phyloP scores from a whole-genome alignment of 2,329 filamentous ascomycete genomes.

The Cladophialophora psammophila region DNA sequence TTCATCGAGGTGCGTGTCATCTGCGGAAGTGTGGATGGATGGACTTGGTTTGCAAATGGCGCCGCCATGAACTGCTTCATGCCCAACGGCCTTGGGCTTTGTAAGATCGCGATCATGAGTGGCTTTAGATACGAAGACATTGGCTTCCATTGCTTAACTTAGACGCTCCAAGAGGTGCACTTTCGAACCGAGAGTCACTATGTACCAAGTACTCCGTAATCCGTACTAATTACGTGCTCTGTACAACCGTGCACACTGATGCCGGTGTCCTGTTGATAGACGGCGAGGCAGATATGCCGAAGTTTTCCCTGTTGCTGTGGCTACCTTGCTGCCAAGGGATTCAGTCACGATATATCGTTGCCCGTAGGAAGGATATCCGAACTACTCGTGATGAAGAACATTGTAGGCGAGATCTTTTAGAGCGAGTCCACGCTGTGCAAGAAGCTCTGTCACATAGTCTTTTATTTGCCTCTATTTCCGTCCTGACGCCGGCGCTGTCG shows the following conservation, averaged over 20 bases:
- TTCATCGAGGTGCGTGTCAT: not conserved
- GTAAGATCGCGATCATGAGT: not conserved
- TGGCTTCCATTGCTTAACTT: not conserved
- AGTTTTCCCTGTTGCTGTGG: conserved; percentile 6
- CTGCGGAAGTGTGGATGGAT: not conserved
- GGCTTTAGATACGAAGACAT: not conserved
- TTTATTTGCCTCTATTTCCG: not conserved
- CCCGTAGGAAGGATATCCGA: not conserved
- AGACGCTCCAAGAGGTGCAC: not conserved
- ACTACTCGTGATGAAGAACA: not conserved
- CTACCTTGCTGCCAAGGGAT: not conserved
- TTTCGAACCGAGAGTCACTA: not conserved
- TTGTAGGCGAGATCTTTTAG: not conserved
- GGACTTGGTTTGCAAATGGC: not conserved
- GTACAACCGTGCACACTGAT: no score
- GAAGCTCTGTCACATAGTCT: not conserved
- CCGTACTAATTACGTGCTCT: not conserved
- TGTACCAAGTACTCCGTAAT: not conserved
- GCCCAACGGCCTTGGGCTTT: not conserved
- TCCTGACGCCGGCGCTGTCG: not conserved
- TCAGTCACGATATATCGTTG: not conserved
- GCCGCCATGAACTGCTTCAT: not conserved
- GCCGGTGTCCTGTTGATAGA: not conserved
- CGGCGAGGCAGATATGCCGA: not conserved
- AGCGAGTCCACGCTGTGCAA: not conserved